Conservation (phyloP, 2,329 filamentous ascomycete species). For the Xylariaceae sp. region DNA sequence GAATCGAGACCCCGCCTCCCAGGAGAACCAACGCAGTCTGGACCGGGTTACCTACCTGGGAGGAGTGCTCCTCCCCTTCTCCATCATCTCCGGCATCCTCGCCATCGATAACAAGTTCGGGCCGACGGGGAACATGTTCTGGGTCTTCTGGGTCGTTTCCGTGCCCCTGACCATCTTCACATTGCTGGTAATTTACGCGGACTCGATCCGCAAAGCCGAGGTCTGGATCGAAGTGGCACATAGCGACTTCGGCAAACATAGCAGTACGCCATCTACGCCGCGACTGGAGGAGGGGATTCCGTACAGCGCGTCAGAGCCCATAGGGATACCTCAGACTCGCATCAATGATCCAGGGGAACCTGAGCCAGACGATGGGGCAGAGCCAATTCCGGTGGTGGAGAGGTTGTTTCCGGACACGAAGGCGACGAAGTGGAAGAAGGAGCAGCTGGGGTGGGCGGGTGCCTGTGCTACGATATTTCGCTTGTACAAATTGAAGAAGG, state of each 20-base stretch:
- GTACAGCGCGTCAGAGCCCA: constrained; percentile 9
- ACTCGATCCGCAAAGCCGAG: constrained; percentile 40
- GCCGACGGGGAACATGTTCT: constrained; percentile 38
- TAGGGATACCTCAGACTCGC: constrained; percentile 3
- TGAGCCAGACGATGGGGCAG: neutral
- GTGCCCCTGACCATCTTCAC: constrained; percentile 34
- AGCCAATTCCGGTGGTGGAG: constrained; percentile 6
- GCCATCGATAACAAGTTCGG: constrained; percentile 43
- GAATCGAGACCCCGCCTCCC: constrained; percentile 2
- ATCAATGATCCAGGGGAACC: constrained; percentile 4
- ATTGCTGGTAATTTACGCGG: constrained; percentile 43
- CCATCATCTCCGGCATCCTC: constrained; percentile 43
- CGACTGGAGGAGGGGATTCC: constrained; percentile 14
- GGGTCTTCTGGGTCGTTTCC: constrained; percentile 44
- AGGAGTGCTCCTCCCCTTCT: constrained; percentile 43
- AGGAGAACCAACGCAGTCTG: constrained; percentile 36
- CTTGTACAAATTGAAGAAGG: constrained; percentile 24
- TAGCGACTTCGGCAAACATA: constrained; percentile 2
- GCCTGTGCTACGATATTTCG: constrained; percentile 38
- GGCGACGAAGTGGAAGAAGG: constrained; percentile 36
- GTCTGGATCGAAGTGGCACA: constrained; percentile 42
- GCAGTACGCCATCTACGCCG: neutral
- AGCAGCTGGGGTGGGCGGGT: constrained; percentile 42
- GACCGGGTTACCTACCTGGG: constrained; percentile 47
- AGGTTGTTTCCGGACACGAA: constrained; percentile 13